Percentiles rank a stretch among this genome's conserved stretches.
Evolutionary conservation across 805 yeast genomes (phyloP).

Genomic region (Zygotorulaspora florentina): DNA sequence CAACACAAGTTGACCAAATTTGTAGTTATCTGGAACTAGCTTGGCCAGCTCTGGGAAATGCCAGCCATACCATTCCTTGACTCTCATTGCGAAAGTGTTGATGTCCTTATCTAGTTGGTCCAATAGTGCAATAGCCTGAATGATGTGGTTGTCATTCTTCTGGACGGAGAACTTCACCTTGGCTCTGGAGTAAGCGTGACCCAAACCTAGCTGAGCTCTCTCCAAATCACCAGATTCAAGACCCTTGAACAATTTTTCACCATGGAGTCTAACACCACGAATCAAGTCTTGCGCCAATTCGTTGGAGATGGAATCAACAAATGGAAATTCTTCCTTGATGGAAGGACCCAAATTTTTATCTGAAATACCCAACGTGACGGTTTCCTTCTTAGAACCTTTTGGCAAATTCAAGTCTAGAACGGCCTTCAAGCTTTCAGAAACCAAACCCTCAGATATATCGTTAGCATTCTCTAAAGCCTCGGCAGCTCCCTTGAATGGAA

Average conservation of each 20-base stretch:
- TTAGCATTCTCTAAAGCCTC: slow-evolving; percentile 98
- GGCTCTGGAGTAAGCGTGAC: slow-evolving; percentile 98
- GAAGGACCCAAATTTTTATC: slow-evolving; percentile 96
- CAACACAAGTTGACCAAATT: slow-evolving; percentile 76
- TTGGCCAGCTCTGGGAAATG: slow-evolving; percentile 96
- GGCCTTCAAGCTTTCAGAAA: slow-evolving; percentile 85
- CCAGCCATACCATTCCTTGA: slow-evolving; percentile 98
- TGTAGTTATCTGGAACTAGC: slow-evolving; percentile 84
- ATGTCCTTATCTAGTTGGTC: slow-evolving; percentile 98
- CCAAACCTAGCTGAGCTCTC: slow-evolving; percentile 97
- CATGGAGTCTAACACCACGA: slow-evolving; percentile 91
- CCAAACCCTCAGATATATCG: slow-evolving; percentile 95
- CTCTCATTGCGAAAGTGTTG: slow-evolving; percentile 96
- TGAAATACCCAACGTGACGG: slow-evolving; percentile 78
- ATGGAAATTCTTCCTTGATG: slow-evolving; percentile 85
- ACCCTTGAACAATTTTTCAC: slow-evolving; percentile 83
- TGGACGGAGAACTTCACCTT: slow-evolving; percentile 98
- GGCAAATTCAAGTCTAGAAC: slow-evolving; percentile 90
- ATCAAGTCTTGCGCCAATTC: slow-evolving; percentile 92
- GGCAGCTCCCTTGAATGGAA: slow-evolving; percentile 99
- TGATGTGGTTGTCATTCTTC: slow-evolving; percentile 98
- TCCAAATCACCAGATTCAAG: slow-evolving; percentile 93
- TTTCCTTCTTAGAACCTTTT: slow-evolving; percentile 55
- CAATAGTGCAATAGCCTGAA: slow-evolving; percentile 95
- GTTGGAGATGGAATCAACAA: slow-evolving; percentile 82